Conservation (phyloP, 768 basidiomycete species). For the Pisolithus orientalis region DNA sequence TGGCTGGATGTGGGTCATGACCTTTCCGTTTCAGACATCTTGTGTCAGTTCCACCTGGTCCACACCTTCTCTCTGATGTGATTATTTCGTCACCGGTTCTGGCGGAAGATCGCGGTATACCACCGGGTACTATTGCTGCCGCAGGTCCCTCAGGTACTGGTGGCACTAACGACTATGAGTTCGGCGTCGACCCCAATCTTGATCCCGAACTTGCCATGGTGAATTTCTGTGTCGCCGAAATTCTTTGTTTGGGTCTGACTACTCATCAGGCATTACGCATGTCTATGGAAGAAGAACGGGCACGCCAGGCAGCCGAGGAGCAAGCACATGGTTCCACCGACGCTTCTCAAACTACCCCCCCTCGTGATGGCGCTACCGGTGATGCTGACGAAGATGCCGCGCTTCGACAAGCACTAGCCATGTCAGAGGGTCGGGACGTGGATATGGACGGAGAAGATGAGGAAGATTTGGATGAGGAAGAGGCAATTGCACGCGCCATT, state of each 20-base stretch:
- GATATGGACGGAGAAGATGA: conserved; percentile 54
- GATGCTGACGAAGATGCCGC: conserved; percentile 77
- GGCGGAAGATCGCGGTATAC: conserved; percentile 72
- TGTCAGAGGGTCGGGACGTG: conserved; percentile 57
- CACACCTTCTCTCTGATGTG: conserved; percentile 76
- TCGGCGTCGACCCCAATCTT: conserved; percentile 89
- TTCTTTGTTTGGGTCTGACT: neutral
- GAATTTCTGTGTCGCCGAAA: conserved; percentile 14
- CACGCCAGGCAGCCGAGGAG: conserved; percentile 54
- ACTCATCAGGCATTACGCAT: conserved; percentile 78
- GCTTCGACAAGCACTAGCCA: conserved; percentile 68
- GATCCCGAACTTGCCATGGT: conserved; percentile 98
- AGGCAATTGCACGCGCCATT: conserved; percentile 85
- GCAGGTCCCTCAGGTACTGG: conserved; percentile 42
- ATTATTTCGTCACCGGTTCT: conserved; percentile 79
- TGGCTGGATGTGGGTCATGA: neutral
- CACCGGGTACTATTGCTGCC: conserved; percentile 50
- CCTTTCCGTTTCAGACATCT: conserved; percentile 54
- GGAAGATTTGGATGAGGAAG: conserved; percentile 75
- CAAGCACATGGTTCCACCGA: conserved; percentile 22
- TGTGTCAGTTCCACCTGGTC: conserved; percentile 69
- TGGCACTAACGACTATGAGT: conserved; percentile 62
- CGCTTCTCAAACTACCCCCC: conserved; percentile 17
- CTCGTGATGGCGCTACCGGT: conserved; percentile 30
- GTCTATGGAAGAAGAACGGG: conserved; percentile 94